Conservation (phyloP, 148 eudicot genomes). For the Rhododendron molle region DNA sequence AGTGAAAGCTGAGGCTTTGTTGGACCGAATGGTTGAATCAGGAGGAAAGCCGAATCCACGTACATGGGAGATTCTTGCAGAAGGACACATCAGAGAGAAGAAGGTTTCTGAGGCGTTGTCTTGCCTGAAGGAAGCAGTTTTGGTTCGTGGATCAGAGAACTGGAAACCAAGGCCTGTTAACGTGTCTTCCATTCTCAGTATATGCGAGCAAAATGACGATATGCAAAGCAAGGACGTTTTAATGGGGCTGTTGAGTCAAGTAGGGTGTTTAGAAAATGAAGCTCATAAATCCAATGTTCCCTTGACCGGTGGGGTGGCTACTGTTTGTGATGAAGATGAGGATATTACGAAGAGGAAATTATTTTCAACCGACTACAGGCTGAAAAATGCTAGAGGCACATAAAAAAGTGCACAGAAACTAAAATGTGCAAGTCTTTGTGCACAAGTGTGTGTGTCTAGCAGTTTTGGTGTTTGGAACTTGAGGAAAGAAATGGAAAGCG, state of each 20-base stretch:
- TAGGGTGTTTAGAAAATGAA: constrained; percentile 53
- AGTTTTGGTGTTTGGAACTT: no score
- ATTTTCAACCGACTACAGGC: constrained; percentile 34
- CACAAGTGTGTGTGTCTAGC: no score
- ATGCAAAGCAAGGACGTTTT: constrained; percentile 44
- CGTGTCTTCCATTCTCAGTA: constrained; percentile 39
- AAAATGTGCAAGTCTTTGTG: no score
- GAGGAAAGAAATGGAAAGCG: no score
- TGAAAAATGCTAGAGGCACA: no score
- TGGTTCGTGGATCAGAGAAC: constrained; percentile 27
- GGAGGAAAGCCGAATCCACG: constrained; percentile 62
- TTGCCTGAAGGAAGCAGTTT: constrained; percentile 60
- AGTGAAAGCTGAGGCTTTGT: constrained; percentile 56
- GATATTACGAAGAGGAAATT: constrained; percentile 38
- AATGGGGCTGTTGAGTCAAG: constrained; percentile 45
- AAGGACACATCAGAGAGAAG: constrained; percentile 45
- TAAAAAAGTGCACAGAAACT: no score
- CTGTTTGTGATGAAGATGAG: constrained; percentile 15
- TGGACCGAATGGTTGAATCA: constrained; percentile 44
- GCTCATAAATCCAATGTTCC: constrained; percentile 37
- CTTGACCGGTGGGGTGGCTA: not conserved
- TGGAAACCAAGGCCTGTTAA: constrained; percentile 67
- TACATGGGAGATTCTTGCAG: constrained; percentile 77
- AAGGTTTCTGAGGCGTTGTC: constrained; percentile 58
- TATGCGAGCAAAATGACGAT: constrained; percentile 52